These are phyloP conservation scores for Cryptococcus jaspeensis DNA, from an alignment of 1,284 basidiomycete species.

Conservation along the genomic window DNA sequence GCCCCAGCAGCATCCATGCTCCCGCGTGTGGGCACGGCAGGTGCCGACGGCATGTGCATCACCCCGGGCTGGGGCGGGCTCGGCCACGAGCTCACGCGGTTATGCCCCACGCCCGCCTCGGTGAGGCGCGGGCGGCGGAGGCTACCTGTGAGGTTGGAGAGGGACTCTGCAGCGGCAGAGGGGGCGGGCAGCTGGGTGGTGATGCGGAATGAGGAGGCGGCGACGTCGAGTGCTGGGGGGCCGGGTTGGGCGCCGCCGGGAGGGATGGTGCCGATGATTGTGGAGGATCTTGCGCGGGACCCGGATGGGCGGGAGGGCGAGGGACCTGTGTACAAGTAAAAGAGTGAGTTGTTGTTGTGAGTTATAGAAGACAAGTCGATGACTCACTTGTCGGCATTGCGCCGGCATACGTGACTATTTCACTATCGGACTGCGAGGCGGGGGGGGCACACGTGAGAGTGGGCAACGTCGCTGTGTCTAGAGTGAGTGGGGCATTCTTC, in stretches of 20 bases:
- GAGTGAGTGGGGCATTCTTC: too few relatives aligned
- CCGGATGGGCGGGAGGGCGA: conserved; percentile 15
- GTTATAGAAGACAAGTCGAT: too few relatives aligned
- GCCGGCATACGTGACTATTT: too few relatives aligned
- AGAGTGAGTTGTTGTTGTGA: neutral
- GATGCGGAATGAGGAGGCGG: conserved; percentile 21
- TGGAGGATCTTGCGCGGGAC: conserved; percentile 33
- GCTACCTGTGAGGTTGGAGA: conserved; percentile 10
- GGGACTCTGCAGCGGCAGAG: conserved; percentile 17
- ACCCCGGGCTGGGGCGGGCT: conserved; percentile 25
- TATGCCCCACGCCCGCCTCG: conserved; percentile 17
- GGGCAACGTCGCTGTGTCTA: too few relatives aligned
- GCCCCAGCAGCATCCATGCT: conserved; percentile 15
- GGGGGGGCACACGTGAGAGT: too few relatives aligned
- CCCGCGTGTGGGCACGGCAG: conserved; percentile 18
- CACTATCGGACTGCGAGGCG: too few relatives aligned
- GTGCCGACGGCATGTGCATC: conserved; percentile 21
- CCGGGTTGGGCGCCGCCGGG: conserved; percentile 13
- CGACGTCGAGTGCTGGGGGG: conserved; percentile 21
- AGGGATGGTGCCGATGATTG: conserved; percentile 27
- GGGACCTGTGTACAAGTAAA: too few relatives aligned
- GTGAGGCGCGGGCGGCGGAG: conserved; percentile 11
- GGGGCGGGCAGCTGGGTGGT: conserved; percentile 16
- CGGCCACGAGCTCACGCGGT: conserved; percentile 26
- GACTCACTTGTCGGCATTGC: too few relatives aligned